A percentile compares a stretch with the other conserved stretches of the same genome.
Conservation (phyloP, 371 early-diverging fungal genomes). For the Mortierella sp. region DNA sequence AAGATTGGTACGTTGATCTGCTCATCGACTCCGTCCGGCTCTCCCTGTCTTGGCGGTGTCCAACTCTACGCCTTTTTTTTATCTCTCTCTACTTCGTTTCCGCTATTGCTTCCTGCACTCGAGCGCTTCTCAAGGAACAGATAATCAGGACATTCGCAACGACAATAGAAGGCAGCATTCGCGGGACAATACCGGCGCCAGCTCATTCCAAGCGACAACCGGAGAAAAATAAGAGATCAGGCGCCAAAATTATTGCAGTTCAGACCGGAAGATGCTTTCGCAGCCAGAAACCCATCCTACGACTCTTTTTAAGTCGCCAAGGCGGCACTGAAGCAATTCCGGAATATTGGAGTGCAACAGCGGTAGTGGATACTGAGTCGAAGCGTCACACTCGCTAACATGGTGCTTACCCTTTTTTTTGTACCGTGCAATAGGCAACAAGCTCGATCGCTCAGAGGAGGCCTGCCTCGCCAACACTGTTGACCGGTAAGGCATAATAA, state of each 20-base stretch:
- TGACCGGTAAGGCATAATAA: constrained; percentile 61
- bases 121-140: neutral
- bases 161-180: neutral
- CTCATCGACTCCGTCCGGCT: neutral
- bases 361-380: neutral
- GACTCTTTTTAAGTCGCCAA: too few species aligned
- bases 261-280: neutral
- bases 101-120: neutral
- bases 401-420: neutral
- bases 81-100: neutral
- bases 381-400: neutral
- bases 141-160: neutral
- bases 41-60: neutral
- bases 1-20: constrained; percentile 64
- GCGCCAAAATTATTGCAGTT: neutral
- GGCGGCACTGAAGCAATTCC: too few species aligned
- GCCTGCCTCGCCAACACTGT: constrained; percentile 87
- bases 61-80: neutral
- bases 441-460: constrained; percentile 75
- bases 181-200: neutral
- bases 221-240: constrained; percentile 11
- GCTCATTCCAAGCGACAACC: neutral
- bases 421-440: constrained; percentile 61
- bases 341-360: neutral
- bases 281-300: neutral